Evolutionary conservation across 495 filamentous ascomycete species (phyloP).

Genomic region (Penicillium tannophilum): DNA sequence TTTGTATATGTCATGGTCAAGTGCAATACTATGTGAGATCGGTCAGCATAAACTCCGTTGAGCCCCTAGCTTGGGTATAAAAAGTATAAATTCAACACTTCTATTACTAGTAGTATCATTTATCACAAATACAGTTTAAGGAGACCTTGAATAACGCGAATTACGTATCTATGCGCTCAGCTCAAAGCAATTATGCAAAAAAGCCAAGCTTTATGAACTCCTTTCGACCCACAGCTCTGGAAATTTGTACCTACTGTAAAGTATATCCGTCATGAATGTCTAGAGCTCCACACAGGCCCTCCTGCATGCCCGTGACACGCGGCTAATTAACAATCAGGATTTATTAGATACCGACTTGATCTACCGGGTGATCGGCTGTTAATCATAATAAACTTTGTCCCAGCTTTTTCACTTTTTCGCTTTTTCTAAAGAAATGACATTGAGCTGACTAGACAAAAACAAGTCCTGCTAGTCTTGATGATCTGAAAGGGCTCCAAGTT

Average conservation of each 20-base stretch:
- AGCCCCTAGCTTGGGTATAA: background rate
- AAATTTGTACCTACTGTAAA: too few species aligned
- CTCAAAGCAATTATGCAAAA: background rate
- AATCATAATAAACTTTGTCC: background rate
- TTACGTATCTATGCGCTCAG: background rate
- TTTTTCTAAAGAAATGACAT: too few species aligned
- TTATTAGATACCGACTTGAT: conserved; percentile 6
- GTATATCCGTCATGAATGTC: background rate
- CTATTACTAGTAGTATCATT: background rate
- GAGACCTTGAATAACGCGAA: background rate
- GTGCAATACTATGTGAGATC: background rate
- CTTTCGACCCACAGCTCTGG: background rate
- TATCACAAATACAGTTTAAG: too few species aligned
- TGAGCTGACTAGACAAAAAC: too few species aligned
- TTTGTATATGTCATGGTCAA: background rate
- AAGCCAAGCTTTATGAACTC: background rate
- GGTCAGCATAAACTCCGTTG: background rate
- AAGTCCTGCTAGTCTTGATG: too few species aligned
- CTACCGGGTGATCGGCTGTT: conserved; percentile 15
- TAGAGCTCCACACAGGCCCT: background rate
- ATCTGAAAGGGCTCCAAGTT: too few species aligned
- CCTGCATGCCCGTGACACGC: conserved; percentile 18
- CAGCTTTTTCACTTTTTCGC: too few species aligned
- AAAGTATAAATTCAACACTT: background rate
- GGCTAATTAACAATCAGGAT: conserved; percentile 4